Evolutionary conservation across 1,284 basidiomycete genomes (phyloP), one percentile per base, ranked within the genome.

Genomic region (Trametes pubescens): DNA sequence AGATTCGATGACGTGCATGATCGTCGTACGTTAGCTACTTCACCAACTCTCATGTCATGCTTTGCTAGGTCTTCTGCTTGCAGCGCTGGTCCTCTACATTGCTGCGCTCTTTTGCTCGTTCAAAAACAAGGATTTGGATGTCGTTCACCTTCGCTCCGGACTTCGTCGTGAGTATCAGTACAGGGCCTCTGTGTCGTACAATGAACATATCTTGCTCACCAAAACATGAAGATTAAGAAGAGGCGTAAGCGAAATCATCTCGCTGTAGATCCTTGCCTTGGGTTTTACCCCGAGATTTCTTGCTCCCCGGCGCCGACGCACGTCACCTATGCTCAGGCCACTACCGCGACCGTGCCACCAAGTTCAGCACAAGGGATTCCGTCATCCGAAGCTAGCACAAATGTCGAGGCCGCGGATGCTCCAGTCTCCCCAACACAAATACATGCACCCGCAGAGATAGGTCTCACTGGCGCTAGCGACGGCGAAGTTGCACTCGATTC

Each of bases 201-300:
- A 40, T 46, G 34, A 26, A 2, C 11, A 13, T 21, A 1, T 16
- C 2, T 44, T 24, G 10, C 14, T 55, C 14, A n/a, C 7, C 34
- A 37, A 35, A n/a, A 46, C 43, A 7, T n/a, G 14, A 53, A 72
- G 71, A 65, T 72, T 21, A 71, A 54, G 52, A 58, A 52, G 37
- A 69, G 65, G 40, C 65, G 71, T 38, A 73, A 72, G 43, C 66
- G 69, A 2, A 21, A 35, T 4, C 24, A 51, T 18, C 34, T 51
- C 2, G 34, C 68, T 1, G 32, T 65, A 4, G 68, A 71, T 46
- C 68, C 70, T 48, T 68, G 65, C 38, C 61, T 71, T n/a, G 70
- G 70, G 0, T 69, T 59, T 46, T 71, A 71, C 44, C 34, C 29
- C 6, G 38, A 55, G 4, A 10, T 51, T 13, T 48, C 47, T 4